These are phyloP conservation scores for Margaritispora aquatica DNA, from an alignment of 495 filamentous ascomycete genomes.

Conservation along the genomic window DNA sequence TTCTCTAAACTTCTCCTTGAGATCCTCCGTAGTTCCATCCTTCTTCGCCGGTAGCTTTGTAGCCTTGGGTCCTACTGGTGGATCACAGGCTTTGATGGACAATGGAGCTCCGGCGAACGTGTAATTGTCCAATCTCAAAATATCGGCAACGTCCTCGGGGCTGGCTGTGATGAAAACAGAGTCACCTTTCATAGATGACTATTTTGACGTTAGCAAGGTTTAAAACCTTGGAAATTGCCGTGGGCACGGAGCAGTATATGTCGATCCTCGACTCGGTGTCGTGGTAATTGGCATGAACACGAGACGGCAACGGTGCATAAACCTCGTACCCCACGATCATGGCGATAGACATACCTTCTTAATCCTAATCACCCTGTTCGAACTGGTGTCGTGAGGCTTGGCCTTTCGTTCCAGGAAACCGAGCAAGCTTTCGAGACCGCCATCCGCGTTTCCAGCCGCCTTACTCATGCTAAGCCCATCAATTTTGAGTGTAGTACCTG, in stretches of 20 bases:
- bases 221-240: constrained; percentile 33
- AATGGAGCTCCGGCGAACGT: constrained; percentile 58
- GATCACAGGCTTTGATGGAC: constrained; percentile 38
- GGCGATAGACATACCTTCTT: constrained; percentile 70
- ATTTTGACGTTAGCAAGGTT: constrained; percentile 63
- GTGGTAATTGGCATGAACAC: constrained; percentile 49
- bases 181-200: constrained; percentile 64
- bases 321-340: constrained; percentile 39
- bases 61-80: constrained; percentile 20
- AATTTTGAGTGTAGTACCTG: constrained; percentile 42
- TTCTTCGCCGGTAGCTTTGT: constrained; percentile 5
- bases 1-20: constrained; percentile 34
- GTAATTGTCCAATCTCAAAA: constrained; percentile 58
- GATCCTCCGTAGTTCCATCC: constrained; percentile 30
- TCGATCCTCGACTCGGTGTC: constrained; percentile 50
- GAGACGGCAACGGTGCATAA: constrained; percentile 30
- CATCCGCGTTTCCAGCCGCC: constrained; percentile 59
- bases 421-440: constrained; percentile 63
- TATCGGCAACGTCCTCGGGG: constrained; percentile 51
- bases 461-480: constrained; percentile 73
- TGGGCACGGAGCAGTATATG: constrained; percentile 44
- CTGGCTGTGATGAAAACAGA: constrained; percentile 61
- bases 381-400: constrained; percentile 43
- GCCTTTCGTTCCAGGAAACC: constrained; percentile 80
- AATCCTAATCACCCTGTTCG: constrained; percentile 54